Base-by-base conservation (phyloP, 2,329 filamentous ascomycete species). In the Bipolaris bicolor region DNA sequence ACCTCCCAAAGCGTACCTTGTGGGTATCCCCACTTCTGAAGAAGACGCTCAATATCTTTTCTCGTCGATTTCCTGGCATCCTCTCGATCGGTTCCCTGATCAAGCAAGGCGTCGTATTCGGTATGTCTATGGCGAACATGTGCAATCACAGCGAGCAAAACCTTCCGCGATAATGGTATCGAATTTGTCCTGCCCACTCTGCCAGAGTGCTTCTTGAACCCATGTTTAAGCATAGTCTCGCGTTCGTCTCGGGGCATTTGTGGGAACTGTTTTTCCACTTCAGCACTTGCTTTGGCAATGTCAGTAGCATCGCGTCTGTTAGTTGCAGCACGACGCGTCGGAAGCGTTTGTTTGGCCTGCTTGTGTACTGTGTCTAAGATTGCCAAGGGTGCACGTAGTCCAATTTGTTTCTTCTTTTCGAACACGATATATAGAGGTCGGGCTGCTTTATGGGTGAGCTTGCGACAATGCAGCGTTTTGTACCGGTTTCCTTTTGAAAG, bases 91-190 rank as follows among this genome's bases (percentile, higher is more conserved):
- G 66, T 24, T 52, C 57, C 47, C 55, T 5, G 61, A 63, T 24
- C 41, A 13, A 45, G 51, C 49, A 52, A 82, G 57, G 40, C 81
- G 13, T 84, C 81, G 55, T 85, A 85, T 1, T 72, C 62, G 0
- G 82, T 84, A 43, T 82, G 76, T 3, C 54, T 60, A 62, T 85
- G 83, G 6, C 83, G 75, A 4, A 82, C 76, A 59, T 84, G 80
- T 3, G 83, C 83, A 20, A 77, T 68, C 11, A 84, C 81, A 2
- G 81, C 83, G 22, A 83, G 73, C 44, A 69, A 62, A 4, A 78
- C 81, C 60, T 78, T 82, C 13, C 74, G 65, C 6, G 71, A 67
- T 34, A 81, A 44, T 0, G 69, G 67, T 5, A 82, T 64, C 43
- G 60, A 79, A 1, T 67, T 68, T 1, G 78, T 79, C 49, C 83